A percentile compares a stretch with the other conserved stretches of the same genome.
Conservation (phyloP, 768 basidiomycete genomes). For the Filobasidium floriforme region DNA sequence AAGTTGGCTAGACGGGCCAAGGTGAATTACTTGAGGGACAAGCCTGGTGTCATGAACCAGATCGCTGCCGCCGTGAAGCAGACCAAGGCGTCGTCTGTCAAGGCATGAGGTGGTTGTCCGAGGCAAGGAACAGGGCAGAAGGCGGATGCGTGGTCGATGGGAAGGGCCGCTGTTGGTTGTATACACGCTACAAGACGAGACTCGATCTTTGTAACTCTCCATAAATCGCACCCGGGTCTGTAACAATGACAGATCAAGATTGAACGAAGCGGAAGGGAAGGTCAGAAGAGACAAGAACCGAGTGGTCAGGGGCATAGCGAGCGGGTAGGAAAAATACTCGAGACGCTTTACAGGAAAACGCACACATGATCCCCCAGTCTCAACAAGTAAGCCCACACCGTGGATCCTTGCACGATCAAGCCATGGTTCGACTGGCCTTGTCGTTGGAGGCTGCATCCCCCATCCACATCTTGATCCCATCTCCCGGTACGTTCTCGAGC, state of each 20-base stretch:
- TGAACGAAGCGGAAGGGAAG: not conserved
- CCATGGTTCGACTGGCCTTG: not conserved
- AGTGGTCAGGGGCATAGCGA: no score
- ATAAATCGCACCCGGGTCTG: no score
- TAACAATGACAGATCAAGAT: not conserved
- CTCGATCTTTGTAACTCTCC: no score
- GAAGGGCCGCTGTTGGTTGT: not conserved
- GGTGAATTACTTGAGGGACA: constrained; percentile 42
- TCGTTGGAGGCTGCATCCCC: constrained; percentile 22
- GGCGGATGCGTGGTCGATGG: not conserved
- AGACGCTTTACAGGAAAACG: no score
- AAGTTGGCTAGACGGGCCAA: constrained; percentile 35
- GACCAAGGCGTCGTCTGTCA: constrained; percentile 10
- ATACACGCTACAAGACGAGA: no score
- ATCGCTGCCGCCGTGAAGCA: constrained; percentile 41
- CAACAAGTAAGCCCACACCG: no score
- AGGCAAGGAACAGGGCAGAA: not conserved
- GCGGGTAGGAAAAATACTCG: no score
- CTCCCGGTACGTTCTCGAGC: constrained; percentile 25
- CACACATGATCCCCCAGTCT: no score
- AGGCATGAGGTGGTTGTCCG: not conserved
- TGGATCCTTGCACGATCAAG: not conserved
- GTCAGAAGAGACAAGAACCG: not conserved
- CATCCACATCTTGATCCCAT: constrained; percentile 29
- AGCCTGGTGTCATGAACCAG: constrained; percentile 34